Evolutionary conservation across 495 filamentous ascomycete genomes (phyloP), one percentile per base, ranked within the genome.

Genomic region (Sordaria brevicollis): DNA sequence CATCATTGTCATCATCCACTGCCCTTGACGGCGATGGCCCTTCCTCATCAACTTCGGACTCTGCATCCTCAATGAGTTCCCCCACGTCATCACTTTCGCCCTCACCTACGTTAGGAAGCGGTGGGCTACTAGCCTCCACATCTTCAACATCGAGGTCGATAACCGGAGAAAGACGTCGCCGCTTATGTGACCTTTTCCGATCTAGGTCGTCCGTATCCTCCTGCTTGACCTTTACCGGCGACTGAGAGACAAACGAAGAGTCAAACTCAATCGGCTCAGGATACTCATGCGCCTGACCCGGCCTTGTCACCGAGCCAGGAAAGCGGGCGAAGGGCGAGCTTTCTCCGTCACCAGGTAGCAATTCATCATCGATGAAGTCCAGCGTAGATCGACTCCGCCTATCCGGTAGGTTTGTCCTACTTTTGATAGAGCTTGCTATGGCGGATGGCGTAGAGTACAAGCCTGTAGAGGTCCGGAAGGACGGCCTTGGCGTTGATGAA

Each of bases 181-280:
- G 69, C 67, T 79, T 80, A 13, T 76, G 71, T 4, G 71, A 72
- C n/a, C 74, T 72, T 1, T 69, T 70, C 9, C 43, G 31, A 5
- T 70, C 62, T 13, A 67, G 25, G 1, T 65, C 68, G 1, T 69
- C 69, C 3, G 25, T 11, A 17, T 69, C 73, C 34, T 66, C 68
- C 5, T 68, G 19, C 19, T 74, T 43, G 25, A 35, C 65, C 36
- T 65, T 66, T 35, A 69, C 57, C 7, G 74, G 67, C 4, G 76
- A 74, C 34, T 74, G 69, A 3, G 76, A 70, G 9, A 75, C 62
- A 10, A 70, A 74, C 0, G 77, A 77, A 0, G 78, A 80, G 13
- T 73, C 70, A 9, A 79, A 68, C 38, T 82, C 79, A n/a, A 81
- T 80, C 7, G 75, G 72, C 65, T 82, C 81, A 0, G 71, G 72